Evolutionary conservation across 75 land plant genomes (phyloP).

Genomic region (Pseudotsuga menziesii): DNA sequence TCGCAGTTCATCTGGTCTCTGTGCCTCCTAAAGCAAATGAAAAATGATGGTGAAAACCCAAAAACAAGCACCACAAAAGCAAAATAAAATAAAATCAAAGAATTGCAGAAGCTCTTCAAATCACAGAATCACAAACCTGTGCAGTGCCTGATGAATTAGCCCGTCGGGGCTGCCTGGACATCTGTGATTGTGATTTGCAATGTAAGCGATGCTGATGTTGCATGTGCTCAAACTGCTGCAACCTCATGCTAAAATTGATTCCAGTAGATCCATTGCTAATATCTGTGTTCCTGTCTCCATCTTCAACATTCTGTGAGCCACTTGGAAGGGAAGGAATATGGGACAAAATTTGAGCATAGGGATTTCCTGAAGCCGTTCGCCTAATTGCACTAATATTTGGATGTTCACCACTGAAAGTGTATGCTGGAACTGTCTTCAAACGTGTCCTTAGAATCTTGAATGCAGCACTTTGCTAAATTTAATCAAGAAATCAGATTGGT

Average conservation of each 20-base stretch:
- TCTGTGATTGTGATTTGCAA: conserved; percentile 28
- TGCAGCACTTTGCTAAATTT: conserved; percentile 92
- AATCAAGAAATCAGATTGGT: background rate
- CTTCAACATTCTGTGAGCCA: conserved; percentile 45
- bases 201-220: conserved; percentile 76
- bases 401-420: conserved; percentile 50
- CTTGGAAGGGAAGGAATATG: conserved; percentile 28
- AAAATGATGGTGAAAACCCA: background rate
- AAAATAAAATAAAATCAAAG: background rate
- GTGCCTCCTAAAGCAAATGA: conserved; percentile 26
- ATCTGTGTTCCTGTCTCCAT: conserved; percentile 43
- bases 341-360: conserved; percentile 41
- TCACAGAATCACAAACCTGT: conserved; percentile 32
- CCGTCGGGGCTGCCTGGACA: conserved; percentile 23
- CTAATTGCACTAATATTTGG: conserved; percentile 15
- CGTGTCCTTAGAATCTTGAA: conserved; percentile 92
- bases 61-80: background rate
- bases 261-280: conserved; percentile 38
- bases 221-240: conserved; percentile 87
- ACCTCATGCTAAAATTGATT: conserved; percentile 60
- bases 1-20: conserved; percentile 33
- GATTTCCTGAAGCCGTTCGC: conserved; percentile 45
- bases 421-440: conserved; percentile 85
- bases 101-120: too few relatives aligned
- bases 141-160: conserved; percentile 25